These are phyloP conservation scores for Exserohilum rostratum DNA, from an alignment of 2,329 filamentous ascomycete species.

Conservation along the genomic window DNA sequence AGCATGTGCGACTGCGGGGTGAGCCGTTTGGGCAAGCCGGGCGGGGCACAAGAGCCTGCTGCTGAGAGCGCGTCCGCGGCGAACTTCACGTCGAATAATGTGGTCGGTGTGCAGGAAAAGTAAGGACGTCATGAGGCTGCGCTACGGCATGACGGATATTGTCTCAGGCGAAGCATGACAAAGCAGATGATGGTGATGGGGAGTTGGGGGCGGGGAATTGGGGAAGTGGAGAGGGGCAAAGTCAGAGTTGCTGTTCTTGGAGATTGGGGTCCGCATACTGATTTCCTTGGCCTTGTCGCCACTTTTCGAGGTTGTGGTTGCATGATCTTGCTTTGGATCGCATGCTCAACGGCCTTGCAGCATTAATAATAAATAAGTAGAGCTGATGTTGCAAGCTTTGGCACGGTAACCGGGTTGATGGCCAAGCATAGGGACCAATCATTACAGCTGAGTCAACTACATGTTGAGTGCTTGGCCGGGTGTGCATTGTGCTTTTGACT, in stretches of 20 bases:
- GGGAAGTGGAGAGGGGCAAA: background rate
- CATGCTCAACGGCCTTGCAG: background rate
- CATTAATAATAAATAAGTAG: background rate
- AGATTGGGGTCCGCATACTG: background rate
- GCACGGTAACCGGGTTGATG: too few relatives aligned
- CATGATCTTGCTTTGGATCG: background rate
- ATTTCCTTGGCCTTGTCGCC: background rate
- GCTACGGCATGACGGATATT: slow-evolving; percentile 6
- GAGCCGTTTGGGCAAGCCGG: slow-evolving; percentile 28
- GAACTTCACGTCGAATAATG: background rate
- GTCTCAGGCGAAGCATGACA: slow-evolving; percentile 3
- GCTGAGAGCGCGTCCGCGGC: slow-evolving; percentile 3
- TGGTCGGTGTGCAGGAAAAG: background rate
- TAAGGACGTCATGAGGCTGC: background rate
- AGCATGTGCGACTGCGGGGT: slow-evolving; percentile 19
- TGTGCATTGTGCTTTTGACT: too few relatives aligned
- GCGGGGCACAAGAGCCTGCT: slow-evolving; percentile 7
- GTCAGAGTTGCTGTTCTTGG: background rate
- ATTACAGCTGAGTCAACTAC: too few relatives aligned
- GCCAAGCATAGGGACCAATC: too few relatives aligned
- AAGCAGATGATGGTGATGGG: background rate
- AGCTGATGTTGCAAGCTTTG: too few relatives aligned
- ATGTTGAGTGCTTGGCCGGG: too few relatives aligned
- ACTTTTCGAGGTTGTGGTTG: background rate
- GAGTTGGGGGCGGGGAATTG: background rate